These are phyloP conservation scores for Citrus reticulata DNA, from an alignment of 345 rosid genomes.

Conservation along the genomic window DNA sequence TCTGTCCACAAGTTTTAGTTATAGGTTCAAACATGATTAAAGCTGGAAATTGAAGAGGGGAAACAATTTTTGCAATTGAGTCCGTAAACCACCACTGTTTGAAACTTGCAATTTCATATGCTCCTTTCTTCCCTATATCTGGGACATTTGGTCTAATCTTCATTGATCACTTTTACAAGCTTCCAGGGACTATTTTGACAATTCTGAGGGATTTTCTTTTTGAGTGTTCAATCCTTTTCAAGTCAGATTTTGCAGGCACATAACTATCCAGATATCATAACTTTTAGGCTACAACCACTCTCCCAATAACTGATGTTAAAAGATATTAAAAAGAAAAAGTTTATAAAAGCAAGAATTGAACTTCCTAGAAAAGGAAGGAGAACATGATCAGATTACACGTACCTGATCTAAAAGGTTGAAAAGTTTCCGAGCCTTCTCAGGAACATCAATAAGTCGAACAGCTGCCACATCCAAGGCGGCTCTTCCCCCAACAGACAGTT, in stretches of 20 bases:
- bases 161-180: background rate
- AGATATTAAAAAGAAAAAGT: background rate
- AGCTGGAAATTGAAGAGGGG: background rate
- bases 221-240: background rate
- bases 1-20: background rate
- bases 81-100: background rate
- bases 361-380: background rate
- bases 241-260: background rate
- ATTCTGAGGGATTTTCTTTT: background rate
- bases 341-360: background rate
- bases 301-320: background rate
- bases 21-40: background rate
- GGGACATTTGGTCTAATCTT: background rate
- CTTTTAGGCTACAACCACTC: background rate
- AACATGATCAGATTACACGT: slow-evolving; percentile 4
- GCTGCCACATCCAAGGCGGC: slow-evolving; percentile 92
- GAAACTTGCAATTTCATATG: background rate
- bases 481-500: slow-evolving; percentile 57
- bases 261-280: background rate
- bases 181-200: background rate
- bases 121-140: background rate
- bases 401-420: slow-evolving; percentile 92
- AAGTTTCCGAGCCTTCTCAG: slow-evolving; percentile 81
- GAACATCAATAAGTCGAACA: slow-evolving; percentile 74
- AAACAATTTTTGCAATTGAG: background rate